phyloP scores from a whole-genome alignment of 1,284 basidiomycete genomes.

The Heterobasidion occidentale region DNA sequence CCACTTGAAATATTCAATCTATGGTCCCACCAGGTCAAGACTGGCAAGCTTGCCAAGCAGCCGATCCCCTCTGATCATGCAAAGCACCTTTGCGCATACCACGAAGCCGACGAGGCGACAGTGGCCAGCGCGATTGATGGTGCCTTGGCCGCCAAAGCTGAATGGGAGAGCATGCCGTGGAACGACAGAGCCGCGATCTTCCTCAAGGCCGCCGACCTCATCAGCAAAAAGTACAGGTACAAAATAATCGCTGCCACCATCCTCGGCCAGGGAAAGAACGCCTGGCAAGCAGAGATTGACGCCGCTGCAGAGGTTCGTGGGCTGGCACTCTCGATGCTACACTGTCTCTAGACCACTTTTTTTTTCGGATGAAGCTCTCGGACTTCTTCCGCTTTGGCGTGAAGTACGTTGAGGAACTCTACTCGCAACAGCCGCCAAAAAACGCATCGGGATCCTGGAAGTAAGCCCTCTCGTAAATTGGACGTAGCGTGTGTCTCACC shows the following conservation, averaged over 20 bases:
- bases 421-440: conserved; percentile 82
- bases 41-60: conserved; percentile 77
- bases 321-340: background rate
- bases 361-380: conserved; percentile 44
- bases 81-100: conserved; percentile 77
- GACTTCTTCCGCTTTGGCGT: conserved; percentile 98
- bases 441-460: conserved; percentile 93
- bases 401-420: conserved; percentile 95
- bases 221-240: conserved; percentile 92
- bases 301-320: conserved; percentile 86
- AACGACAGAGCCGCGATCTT: conserved; percentile 96
- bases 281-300: conserved; percentile 99
- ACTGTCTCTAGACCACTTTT: background rate
- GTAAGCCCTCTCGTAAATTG: conserved; percentile 38
- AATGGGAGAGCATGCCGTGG: conserved; percentile 95
- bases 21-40: conserved; percentile 56
- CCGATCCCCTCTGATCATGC: conserved; percentile 81
- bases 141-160: conserved; percentile 78
- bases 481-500: conserved; percentile 3
- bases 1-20: background rate
- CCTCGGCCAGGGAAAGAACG: conserved; percentile 98
- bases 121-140: conserved; percentile 82
- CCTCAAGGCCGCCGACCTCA: conserved; percentile 92
- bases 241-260: conserved; percentile 96
- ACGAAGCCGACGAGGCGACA: conserved; percentile 78